Evolutionary conservation across 2,329 filamentous ascomycete species (phyloP).

Genomic region (Trichoderma atroviride): DNA sequence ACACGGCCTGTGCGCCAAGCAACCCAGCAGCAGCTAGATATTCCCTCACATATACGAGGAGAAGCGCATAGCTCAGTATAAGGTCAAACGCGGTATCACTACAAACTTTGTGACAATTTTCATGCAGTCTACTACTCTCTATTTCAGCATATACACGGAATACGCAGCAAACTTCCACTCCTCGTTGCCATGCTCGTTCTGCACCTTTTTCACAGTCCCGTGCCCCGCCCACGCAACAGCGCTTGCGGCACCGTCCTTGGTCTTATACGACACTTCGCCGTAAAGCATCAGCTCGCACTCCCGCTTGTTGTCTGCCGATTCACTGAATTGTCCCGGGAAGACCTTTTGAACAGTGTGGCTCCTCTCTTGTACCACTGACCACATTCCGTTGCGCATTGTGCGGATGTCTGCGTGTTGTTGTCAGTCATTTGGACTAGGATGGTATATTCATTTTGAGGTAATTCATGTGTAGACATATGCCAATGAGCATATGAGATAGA

Average conservation of each 20-base stretch:
- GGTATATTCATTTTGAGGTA: background rate
- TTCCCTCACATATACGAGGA: background rate
- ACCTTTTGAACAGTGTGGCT: slow-evolving; percentile 48
- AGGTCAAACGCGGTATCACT: background rate
- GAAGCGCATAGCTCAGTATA: background rate
- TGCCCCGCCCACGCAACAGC: slow-evolving; percentile 40
- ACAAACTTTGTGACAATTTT: background rate
- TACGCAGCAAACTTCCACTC: slow-evolving; percentile 42
- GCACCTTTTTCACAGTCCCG: slow-evolving; percentile 36
- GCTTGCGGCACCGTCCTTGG: slow-evolving; percentile 35
- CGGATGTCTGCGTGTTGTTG: slow-evolving; percentile 42
- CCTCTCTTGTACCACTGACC: slow-evolving; percentile 45
- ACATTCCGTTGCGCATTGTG: slow-evolving; percentile 47
- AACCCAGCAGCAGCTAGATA: background rate
- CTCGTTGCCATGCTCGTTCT: slow-evolving; percentile 30
- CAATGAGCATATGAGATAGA: background rate
- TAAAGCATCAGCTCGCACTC: slow-evolving; percentile 42
- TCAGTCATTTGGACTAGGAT: background rate
- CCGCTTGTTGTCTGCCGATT: slow-evolving; percentile 10
- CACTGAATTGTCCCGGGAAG: slow-evolving; percentile 44
- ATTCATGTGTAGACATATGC: background rate
- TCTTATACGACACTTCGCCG: slow-evolving; percentile 36
- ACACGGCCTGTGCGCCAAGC: background rate
- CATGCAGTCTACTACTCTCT: background rate
- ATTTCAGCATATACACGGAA: slow-evolving; percentile 39